Base-by-base conservation (phyloP, 2,329 filamentous ascomycete species). In the Tolypocladium nubicola region DNA sequence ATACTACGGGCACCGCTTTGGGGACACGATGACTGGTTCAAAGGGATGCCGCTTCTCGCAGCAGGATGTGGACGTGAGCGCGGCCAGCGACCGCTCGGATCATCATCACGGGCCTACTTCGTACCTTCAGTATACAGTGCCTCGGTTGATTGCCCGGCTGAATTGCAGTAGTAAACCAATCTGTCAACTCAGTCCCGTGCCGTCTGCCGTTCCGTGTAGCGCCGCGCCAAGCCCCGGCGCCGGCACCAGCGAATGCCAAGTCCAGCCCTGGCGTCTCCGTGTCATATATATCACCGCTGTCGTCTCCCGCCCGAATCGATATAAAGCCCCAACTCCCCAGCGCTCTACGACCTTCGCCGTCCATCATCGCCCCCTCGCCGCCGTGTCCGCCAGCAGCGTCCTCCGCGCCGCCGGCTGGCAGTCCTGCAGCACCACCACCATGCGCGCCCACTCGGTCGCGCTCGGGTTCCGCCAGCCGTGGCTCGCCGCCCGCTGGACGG, bases 401-500 rank as follows among this genome's bases (percentile, higher is more conserved):
- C 30, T 14, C 47, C 47, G 13, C 47, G 47, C 47, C 30, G 47
- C 45, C 37, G 52, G 23, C 47, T 62, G 56, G 59, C 62, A 65
- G 53, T 74, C 73, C 63, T 76, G 72, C 52, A 78, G 63, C 13
- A 75, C 71, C 67, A 77, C 67, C 66, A 67, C 59, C 68, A 80
- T 73, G 16, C 78, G 66, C 19, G 75, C 70, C 78, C 78, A 80
- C 53, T 75, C 73, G 16, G 73, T 77, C 52, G 67, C 60, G 59
- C 73, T 77, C 19, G 69, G 65, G 58, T 83, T 82, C 53, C 71
- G 66, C 80, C 79, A 82, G 33, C 74, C 74, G 65, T 84, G 81
- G 69, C 76, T 79, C 3, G 80, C 82, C 1, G 74, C 79, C 45
- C 81, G 70, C 67, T 84, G 80, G 23, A 84, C 76, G 11, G 76